Conservation (phyloP, 108 stramenopile species). For the Skeletonema potamos region DNA sequence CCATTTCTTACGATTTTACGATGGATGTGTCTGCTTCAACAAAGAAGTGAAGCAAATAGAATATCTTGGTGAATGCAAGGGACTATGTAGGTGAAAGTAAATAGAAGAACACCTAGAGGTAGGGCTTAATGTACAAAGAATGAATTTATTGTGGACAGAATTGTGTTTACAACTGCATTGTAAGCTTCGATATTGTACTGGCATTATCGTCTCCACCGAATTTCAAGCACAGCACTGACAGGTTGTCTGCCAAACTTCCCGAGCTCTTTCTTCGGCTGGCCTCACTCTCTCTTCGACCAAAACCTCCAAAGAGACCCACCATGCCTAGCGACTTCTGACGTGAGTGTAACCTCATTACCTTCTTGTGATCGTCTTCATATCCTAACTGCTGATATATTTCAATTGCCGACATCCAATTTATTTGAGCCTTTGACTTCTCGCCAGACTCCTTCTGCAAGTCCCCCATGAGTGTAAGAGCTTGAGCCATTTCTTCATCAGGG, state of each 20-base stretch:
- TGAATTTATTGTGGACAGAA: not conserved
- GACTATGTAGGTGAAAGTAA: not conserved
- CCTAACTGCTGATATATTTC: conserved; percentile 41
- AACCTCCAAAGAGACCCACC: not conserved
- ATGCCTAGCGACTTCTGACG: conserved; percentile 14
- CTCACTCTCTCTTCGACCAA: not conserved
- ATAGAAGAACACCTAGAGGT: not conserved
- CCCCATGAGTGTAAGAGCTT: conserved; percentile 39
- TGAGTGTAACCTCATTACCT: conserved; percentile 21
- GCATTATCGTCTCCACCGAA: not conserved
- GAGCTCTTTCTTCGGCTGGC: not conserved
- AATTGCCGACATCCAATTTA: conserved; percentile 47
- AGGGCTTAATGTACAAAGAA: not conserved
- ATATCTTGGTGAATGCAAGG: not conserved
- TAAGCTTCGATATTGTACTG: not conserved
- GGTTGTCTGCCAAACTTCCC: not conserved
- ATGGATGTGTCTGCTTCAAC: conserved; percentile 91
- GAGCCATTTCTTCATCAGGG: conserved; percentile 49
- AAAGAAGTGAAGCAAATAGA: conserved; percentile 25
- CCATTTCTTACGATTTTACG: conserved; percentile 99
- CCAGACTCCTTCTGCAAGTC: conserved; percentile 37
- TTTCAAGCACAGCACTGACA: not conserved
- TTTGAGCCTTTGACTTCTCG: conserved; percentile 46
- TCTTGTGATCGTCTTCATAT: conserved; percentile 39
- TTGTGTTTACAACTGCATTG: not conserved